Conservation (phyloP, 1,284 basidiomycete species). For the Wallemia ichthyophaga region DNA sequence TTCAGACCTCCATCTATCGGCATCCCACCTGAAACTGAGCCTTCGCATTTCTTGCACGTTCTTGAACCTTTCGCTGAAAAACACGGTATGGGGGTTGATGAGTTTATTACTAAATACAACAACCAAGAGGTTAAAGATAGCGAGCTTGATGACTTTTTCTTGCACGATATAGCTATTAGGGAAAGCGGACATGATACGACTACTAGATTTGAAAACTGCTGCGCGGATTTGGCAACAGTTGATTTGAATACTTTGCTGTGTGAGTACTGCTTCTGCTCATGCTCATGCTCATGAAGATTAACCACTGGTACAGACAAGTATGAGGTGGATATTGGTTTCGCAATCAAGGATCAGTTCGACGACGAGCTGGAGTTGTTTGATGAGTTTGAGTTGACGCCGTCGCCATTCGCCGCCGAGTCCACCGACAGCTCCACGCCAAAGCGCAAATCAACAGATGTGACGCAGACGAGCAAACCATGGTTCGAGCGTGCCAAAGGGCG, state of each 20-base stretch:
- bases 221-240: conserved; percentile 78
- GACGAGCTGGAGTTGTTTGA: conserved; percentile 71
- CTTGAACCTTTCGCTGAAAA: conserved; percentile 80
- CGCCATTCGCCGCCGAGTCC: conserved; percentile 54
- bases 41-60: conserved; percentile 88
- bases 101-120: conserved; percentile 92
- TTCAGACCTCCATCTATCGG: conserved; percentile 82
- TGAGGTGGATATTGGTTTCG: conserved; percentile 17
- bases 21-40: conserved; percentile 93
- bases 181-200: conserved; percentile 92
- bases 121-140: conserved; percentile 56
- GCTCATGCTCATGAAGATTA: not conserved
- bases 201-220: conserved; percentile 78
- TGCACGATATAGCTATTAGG: conserved; percentile 80
- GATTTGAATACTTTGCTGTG: conserved; percentile 58
- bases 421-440: conserved; percentile 24
- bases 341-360: conserved; percentile 77
- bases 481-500: conserved; percentile 57
- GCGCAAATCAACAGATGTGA: conserved; percentile 25
- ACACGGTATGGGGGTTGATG: conserved; percentile 77
- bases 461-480: conserved; percentile 62
- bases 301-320: too few relatives aligned
- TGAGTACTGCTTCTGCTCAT: conserved; percentile 43
- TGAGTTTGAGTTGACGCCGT: conserved; percentile 65
- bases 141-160: conserved; percentile 78